Base-by-base conservation (phyloP, 1,284 basidiomycete species). In the Boletus sp. region DNA sequence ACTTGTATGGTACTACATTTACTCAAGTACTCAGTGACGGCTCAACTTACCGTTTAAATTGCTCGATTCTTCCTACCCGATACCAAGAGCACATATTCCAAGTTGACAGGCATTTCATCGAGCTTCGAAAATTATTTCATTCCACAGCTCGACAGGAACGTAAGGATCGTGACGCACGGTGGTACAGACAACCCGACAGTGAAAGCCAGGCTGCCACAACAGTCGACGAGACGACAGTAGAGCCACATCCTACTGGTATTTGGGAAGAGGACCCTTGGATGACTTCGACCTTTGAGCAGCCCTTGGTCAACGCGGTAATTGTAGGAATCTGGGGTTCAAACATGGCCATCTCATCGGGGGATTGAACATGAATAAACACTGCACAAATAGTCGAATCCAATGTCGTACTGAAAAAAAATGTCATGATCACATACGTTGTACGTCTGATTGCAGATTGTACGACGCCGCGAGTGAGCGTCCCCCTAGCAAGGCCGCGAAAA, bases 391-490 rank as follows among this genome's bases (percentile, higher is more conserved):
- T 35, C 64, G 14, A 68, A 61, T 48, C 19, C 6, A 48, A 43
- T 11, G 23, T 40, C 35, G 56, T 6, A 2, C 16, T 9, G 27
- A 40, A 48, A 51, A 28, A 10, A n/a, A 13, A n/a, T 28, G 8
- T 37, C n/a, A 28, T 43, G 54, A 53, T 30, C 35, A 56, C 86
- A 48, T 68, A 93, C 93, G 79, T 74, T 95, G 91, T 44, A 97
- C 90, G 70, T 97, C 92, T 43, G 81, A 90, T 68, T 94, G 92
- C 51, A 99, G 77, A 75, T 91, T 94, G 77, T 98, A 99, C n/a
- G 91, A 89, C 5, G 93, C 91, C 21, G 93, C 90, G 52, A 98
- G 81, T 0, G 93, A 96, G 40, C 97, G 89, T 16, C 92, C 88
- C 3, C 90, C 80, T 68, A 89, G 90, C 71, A 97, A 84, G 2